Base-by-base conservation (phyloP, 371 early-diverging fungal species). In the Rhizopus delemar region DNA sequence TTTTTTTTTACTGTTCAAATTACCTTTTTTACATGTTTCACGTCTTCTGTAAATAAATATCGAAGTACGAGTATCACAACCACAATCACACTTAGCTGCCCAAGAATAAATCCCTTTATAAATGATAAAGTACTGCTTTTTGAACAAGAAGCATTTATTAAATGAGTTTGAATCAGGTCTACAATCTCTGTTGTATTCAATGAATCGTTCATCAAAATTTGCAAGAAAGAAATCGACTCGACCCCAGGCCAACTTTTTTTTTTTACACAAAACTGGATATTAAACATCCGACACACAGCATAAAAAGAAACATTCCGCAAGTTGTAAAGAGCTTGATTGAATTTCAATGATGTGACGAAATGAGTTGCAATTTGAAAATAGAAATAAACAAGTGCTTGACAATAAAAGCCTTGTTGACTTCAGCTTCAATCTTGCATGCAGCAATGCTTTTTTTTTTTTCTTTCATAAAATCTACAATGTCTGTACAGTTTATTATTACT, bases 21-120 rank as follows among this genome's bases (percentile, higher is more conserved):
- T 78, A 85, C 78, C 77, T 75, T 78, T 43, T 79, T 77, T 8
- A 63, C 69, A 9, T 65, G 60, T 45, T 71, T 70, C 41, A 81
- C 82, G 36, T 85, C 86, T 53, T 88, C 88, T 56, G 86, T 73
- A 34, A 88, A 73, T 15, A 86, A 65, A 56, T 83, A 88, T 36
- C 82, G 80, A 52, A 88, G 65, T 32, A 78, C 81, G 33, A 84
- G 70, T 28, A 80, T 62, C 43, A 86, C 77, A 9, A 88, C 57
- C 6, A 85, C 22, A 33, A 88, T 67, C 7, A 86, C 75, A 34
- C 79, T 80, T 0, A 84, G 43, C 65, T 86, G 87, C 11, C 88
- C 88, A 8, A 88, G 68, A 33, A 88, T 61, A 34, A 88, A 76
- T 0, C 88, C 88, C 39, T 78, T 71, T 2, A 83, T 59, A 56